Evolutionary conservation across 306 rosid genomes (phyloP).

Genomic region (Sesbania bispinosa): DNA sequence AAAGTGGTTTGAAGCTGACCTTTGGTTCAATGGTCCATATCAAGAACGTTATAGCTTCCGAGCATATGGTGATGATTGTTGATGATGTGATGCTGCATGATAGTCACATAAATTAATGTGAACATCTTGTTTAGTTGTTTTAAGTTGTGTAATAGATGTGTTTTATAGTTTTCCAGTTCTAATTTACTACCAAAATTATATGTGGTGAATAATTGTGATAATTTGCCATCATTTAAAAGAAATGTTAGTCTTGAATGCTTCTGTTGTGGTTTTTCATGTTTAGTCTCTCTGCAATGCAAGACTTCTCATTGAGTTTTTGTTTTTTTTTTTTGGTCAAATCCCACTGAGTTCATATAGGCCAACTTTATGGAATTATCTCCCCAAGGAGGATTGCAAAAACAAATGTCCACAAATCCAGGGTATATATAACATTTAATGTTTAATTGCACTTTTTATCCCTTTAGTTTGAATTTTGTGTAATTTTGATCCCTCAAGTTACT

Average conservation of each 20-base stretch:
- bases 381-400: no score
- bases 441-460: no score
- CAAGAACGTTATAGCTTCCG: slow-evolving; percentile 80
- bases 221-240: not conserved
- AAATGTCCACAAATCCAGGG: no score
- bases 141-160: not conserved
- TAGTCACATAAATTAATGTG: not conserved
- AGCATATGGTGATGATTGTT: slow-evolving; percentile 73
- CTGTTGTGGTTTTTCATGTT: not conserved
- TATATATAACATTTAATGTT: no score
- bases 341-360: not conserved
- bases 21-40: slow-evolving; percentile 82
- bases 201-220: not conserved
- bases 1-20: slow-evolving; percentile 88
- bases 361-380: no score
- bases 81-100: not conserved
- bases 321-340: no score
- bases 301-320: no score
- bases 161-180: not conserved
- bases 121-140: not conserved
- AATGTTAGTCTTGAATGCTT: not conserved
- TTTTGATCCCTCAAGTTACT: no score
- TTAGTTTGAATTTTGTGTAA: no score
- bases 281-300: not conserved
- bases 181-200: not conserved